Conservation (phyloP, 805 yeast genomes). For the Metschnikowia anglica region DNA sequence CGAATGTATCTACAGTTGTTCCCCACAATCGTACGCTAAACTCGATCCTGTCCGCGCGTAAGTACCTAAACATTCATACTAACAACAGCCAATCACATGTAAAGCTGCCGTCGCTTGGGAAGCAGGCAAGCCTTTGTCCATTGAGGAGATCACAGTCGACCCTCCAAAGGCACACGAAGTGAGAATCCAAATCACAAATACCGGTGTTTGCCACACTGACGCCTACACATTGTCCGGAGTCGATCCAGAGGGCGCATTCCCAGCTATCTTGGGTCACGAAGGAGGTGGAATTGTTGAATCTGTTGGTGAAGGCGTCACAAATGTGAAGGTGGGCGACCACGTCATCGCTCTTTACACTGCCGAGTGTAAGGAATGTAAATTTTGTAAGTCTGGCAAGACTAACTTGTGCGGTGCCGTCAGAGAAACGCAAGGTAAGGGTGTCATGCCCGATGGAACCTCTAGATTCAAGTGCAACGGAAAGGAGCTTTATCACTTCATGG, state of each 20-base stretch:
- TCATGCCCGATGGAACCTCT: slow-evolving; percentile 97
- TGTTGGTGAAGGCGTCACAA: slow-evolving; percentile 90
- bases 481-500: slow-evolving; percentile 90
- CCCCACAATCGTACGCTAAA: too few species aligned
- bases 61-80: background rate
- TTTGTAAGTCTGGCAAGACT: slow-evolving; percentile 93
- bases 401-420: slow-evolving; percentile 94
- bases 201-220: slow-evolving; percentile 99
- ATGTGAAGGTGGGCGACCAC: slow-evolving; percentile 88
- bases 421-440: slow-evolving; percentile 97
- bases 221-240: slow-evolving; percentile 92
- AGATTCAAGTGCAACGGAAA: slow-evolving; percentile 88
- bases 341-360: slow-evolving; percentile 96
- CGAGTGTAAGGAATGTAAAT: slow-evolving; percentile 92
- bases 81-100: slow-evolving; percentile 64
- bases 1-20: too few species aligned
- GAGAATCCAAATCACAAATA: slow-evolving; percentile 78
- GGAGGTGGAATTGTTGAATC: slow-evolving; percentile 97
- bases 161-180: slow-evolving; percentile 98
- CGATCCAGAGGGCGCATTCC: slow-evolving; percentile 97
- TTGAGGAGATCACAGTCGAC: slow-evolving; percentile 86
- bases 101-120: slow-evolving; percentile 98
- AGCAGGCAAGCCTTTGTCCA: slow-evolving; percentile 75
- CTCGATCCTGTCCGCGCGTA: background rate
- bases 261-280: slow-evolving; percentile 93